phyloP scores from a whole-genome alignment of 2,329 filamentous ascomycete genomes.

The Fusarium lateritium region DNA sequence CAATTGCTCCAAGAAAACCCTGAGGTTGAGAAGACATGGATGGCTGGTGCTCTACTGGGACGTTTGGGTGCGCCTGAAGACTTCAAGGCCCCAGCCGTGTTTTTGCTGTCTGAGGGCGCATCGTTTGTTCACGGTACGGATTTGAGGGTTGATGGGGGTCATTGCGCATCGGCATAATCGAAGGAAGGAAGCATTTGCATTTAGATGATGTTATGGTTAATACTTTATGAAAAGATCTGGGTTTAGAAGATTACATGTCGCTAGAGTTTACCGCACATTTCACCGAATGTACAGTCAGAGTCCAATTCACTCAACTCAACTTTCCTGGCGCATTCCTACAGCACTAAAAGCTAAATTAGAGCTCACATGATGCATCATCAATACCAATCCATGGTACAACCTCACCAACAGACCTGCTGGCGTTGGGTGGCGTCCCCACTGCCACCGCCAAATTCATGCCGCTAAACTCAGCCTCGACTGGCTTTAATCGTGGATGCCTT shows the following conservation, averaged over 20 bases:
- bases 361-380: background rate
- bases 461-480: conserved; percentile 29
- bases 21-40: conserved; percentile 67
- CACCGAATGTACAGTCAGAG: background rate
- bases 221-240: no score
- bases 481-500: conserved; percentile 14
- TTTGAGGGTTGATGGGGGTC: conserved; percentile 71
- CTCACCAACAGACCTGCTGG: background rate
- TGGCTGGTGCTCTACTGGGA: conserved; percentile 67
- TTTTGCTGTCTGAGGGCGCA: conserved; percentile 69
- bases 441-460: conserved; percentile 39
- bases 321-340: background rate
- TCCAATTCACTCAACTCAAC: background rate
- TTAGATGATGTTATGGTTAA: no score
- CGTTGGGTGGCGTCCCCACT: conserved; percentile 25
- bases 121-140: conserved; percentile 72
- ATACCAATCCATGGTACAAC: background rate
- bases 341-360: background rate
- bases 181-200: no score
- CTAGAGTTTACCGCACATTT: background rate
- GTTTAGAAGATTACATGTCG: no score
- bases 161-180: conserved; percentile 57
- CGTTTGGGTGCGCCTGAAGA: conserved; percentile 69
- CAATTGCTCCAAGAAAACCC: conserved; percentile 61
- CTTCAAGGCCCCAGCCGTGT: conserved; percentile 70